phyloP scores from a whole-genome alignment of 192 early-diverging fungal genomes.

The Linnemannia schmuckeri region DNA sequence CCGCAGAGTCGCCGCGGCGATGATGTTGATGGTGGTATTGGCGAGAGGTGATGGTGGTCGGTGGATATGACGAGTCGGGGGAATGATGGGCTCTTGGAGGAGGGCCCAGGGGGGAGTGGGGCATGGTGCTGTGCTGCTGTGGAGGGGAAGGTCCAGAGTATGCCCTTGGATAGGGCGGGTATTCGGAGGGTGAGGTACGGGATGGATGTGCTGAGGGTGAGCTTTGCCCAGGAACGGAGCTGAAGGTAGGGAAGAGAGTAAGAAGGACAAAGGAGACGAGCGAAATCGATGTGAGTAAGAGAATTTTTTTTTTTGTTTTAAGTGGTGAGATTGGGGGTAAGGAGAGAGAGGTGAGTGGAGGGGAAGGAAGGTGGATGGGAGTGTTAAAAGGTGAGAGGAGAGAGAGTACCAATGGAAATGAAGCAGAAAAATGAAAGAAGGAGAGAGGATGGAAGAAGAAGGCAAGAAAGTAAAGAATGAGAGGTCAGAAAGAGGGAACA shows the following conservation, averaged over 20 bases:
- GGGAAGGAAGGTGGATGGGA: background rate
- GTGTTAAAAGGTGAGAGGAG: background rate
- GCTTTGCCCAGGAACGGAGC: background rate
- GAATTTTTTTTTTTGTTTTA: background rate
- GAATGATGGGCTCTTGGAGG: background rate
- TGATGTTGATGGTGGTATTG: slow-evolving; percentile 5
- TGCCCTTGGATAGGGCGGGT: background rate
- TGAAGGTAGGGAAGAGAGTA: background rate
- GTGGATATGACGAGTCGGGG: slow-evolving; percentile 15
- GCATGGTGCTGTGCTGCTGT: background rate
- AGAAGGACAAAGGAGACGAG: background rate
- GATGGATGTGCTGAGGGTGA: background rate
- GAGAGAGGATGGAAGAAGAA: background rate
- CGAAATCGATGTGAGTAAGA: background rate
- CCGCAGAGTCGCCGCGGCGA: background rate
- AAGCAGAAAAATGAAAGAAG: background rate
- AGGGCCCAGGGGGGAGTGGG: slow-evolving; percentile 7
- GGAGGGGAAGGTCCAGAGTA: background rate
- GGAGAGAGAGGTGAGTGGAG: background rate
- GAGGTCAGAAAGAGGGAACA: background rate
- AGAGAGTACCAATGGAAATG: background rate
- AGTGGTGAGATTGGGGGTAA: background rate
- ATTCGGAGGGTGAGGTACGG: background rate
- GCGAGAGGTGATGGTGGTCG: background rate
- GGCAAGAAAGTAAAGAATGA: background rate